Base-by-base conservation (phyloP, 495 filamentous ascomycete species). In the Sordaria brevicollis region DNA sequence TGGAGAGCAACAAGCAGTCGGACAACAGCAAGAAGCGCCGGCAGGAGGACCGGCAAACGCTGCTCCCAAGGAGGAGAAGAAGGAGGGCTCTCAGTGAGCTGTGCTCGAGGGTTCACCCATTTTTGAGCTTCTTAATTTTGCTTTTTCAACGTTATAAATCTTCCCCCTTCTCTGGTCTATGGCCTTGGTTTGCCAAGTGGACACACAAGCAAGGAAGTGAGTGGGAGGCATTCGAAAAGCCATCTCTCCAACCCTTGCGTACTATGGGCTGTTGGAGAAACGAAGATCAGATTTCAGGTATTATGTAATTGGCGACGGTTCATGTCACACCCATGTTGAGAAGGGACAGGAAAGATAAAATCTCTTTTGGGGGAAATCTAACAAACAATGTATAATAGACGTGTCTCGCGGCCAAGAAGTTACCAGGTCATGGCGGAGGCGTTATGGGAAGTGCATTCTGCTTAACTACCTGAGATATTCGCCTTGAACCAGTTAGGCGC, bases 401-500 rank as follows among this genome's bases (percentile, higher is more conserved):
- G 49, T 21, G 35, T 69, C 35, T 71, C 35, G 54, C 37, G 67
- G 70, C 68, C 31, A 69, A 41, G 25, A 71, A 65, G 39, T 65
- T 67, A n/a, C n/a, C 35, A 38, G 31, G 31, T 71, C 70, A 76
- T 73, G 70, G 71, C 73, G 66, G 67, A 38, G 75, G 75, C 73
- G 75, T 76, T 76, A 65, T 34, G 54, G 67, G 34, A 15, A 33
- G 13, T 62, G 49, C 49, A 29, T 62, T 62, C 17, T 62, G 49
- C 49, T 62, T 62, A 29, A 31, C 49, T 15, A 13, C 33, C 5
- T 15, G 49, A 21, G 29, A 4, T 31, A 62, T 21, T 29, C 11
- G 33, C 11, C 25, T 15, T 13, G 17, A 62, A 31, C 5, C 11
- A 15, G 10, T 8, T 33, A 8, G 13, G 1, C 8, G 2, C 5